Percentiles rank a stretch among this genome's conserved stretches.
Conservation (phyloP, 1,284 basidiomycete genomes). For the Rhodofomes roseus region DNA sequence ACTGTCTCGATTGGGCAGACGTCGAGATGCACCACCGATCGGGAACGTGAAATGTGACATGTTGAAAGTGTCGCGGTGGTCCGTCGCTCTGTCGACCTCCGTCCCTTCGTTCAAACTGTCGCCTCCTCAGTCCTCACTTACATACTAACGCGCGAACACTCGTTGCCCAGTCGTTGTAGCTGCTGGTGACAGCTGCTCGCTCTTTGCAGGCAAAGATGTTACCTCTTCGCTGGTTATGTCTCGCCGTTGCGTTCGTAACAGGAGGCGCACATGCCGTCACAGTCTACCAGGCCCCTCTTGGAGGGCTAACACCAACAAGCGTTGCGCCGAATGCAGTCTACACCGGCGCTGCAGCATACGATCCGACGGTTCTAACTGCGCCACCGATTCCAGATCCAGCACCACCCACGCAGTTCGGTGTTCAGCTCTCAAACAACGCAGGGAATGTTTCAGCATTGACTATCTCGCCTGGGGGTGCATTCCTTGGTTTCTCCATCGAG, state of each 20-base stretch:
- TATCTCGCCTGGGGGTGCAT: slow-evolving; percentile 55
- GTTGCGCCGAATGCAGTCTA: slow-evolving; percentile 3
- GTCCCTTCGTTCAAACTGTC: background rate
- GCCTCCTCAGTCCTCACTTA: background rate
- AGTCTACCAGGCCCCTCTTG: background rate
- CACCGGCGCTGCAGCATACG: slow-evolving; percentile 21
- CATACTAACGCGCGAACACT: too few species aligned
- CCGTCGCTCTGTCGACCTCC: background rate
- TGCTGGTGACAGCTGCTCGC: background rate
- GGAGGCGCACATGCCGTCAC: background rate
- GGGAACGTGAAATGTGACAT: background rate
- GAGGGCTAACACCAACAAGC: background rate
- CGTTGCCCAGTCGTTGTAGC: background rate
- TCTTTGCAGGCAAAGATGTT: background rate
- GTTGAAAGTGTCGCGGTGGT: background rate
- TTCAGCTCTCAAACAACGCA: slow-evolving; percentile 18
- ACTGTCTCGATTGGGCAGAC: too few species aligned
- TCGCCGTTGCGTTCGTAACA: background rate
- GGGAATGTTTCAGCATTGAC: slow-evolving; percentile 39
- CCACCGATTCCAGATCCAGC: slow-evolving; percentile 18
- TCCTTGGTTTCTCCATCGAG: slow-evolving; percentile 72
- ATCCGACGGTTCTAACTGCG: slow-evolving; percentile 15
- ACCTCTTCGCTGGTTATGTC: background rate
- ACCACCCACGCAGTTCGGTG: slow-evolving; percentile 21
- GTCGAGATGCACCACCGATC: too few species aligned